phyloP scores from a whole-genome alignment of 768 basidiomycete species.

The Kwoniella sp. region DNA sequence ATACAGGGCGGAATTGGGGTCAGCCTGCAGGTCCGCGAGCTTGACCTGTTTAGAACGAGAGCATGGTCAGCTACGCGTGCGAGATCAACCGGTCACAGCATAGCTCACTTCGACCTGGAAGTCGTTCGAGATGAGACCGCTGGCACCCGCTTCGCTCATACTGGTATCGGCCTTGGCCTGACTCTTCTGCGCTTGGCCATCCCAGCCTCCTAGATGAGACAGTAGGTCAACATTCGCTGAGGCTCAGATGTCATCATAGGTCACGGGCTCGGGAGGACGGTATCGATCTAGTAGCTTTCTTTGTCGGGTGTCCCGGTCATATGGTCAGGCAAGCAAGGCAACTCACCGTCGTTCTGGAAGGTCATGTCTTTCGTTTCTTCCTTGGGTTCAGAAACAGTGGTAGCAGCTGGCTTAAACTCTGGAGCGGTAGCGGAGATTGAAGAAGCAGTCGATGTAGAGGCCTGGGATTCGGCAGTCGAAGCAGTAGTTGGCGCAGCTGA shows the following conservation, averaged over 20 bases:
- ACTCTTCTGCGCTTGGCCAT: neutral
- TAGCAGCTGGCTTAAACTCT: no score
- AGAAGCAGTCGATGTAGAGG: slow-evolving; percentile 5
- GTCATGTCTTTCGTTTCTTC: slow-evolving; percentile 7
- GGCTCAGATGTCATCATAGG: no score
- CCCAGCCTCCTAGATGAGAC: slow-evolving; percentile 15
- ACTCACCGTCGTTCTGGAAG: slow-evolving; percentile 4
- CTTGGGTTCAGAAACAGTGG: neutral
- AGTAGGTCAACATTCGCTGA: no score
- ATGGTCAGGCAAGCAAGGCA: no score
- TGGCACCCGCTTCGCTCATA: slow-evolving; percentile 14
- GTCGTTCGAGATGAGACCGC: slow-evolving; percentile 34
- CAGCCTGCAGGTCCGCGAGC: slow-evolving; percentile 89
- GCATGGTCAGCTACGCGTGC: neutral
- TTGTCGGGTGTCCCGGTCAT: no score
- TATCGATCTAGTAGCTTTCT: no score
- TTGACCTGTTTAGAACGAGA: slow-evolving; percentile 63
- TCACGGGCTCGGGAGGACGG: no score
- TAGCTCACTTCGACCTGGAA: slow-evolving; percentile 39
- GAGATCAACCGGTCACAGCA: neutral
- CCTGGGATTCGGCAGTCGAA: slow-evolving; percentile 5
- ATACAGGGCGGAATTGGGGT: slow-evolving; percentile 91
- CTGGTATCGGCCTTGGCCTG: slow-evolving; percentile 5
- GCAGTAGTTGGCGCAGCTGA: neutral
- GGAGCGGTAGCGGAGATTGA: no score